Evolutionary conservation across 805 yeast genomes (phyloP).

Genomic region (Candida coquimbonensis): DNA sequence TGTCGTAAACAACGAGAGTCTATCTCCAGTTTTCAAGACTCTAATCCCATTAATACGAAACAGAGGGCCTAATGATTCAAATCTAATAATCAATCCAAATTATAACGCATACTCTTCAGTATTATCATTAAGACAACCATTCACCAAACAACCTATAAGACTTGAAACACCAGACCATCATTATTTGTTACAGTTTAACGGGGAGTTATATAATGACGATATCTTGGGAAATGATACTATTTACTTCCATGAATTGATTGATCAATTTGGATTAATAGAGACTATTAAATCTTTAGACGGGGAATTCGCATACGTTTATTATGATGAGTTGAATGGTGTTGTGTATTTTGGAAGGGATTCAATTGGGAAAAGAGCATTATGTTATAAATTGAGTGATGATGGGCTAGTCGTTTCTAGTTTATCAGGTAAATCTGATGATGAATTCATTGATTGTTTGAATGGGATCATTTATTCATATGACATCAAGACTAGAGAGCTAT

Average conservation of each 20-base stretch:
- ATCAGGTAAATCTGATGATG: constrained; percentile 23
- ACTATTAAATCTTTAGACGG: constrained; percentile 53
- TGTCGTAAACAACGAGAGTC: no score
- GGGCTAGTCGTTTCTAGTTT: constrained; percentile 44
- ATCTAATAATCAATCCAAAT: constrained; percentile 16
- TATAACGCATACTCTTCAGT: constrained; percentile 44
- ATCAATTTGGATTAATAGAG: constrained; percentile 24
- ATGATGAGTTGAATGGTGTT: constrained; percentile 32
- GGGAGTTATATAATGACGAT: constrained; percentile 71
- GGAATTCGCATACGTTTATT: constrained; percentile 66
- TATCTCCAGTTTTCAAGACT: background rate
- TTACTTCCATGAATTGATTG: constrained; percentile 22
- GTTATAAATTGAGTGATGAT: constrained; percentile 31
- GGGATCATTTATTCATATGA: constrained; percentile 44
- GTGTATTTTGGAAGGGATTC: constrained; percentile 80
- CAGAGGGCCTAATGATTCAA: constrained; percentile 57
- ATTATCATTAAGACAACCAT: constrained; percentile 72
- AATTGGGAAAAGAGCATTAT: constrained; percentile 73
- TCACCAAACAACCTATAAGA: constrained; percentile 63
- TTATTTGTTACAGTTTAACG: constrained; percentile 72
- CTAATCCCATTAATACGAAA: constrained; percentile 22
- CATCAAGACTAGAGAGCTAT: constrained; percentile 15
- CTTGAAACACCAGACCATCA: constrained; percentile 15
- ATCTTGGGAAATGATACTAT: constrained; percentile 59
- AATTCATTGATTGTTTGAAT: constrained; percentile 48